Base-by-base conservation (phyloP, 306 rosid genomes). In the Citrullus amarus region DNA sequence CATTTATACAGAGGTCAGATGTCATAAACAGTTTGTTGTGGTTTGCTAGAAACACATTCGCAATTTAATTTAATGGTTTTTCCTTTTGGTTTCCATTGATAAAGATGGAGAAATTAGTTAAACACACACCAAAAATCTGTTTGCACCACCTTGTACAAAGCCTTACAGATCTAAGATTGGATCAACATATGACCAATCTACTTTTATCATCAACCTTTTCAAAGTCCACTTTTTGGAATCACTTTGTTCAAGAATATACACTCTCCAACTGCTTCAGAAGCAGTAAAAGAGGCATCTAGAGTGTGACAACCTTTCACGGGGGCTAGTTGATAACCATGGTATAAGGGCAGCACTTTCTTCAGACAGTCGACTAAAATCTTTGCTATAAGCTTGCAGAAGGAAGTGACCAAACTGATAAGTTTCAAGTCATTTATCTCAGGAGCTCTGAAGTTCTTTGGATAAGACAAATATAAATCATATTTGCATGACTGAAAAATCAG, bases 21-120 rank as follows among this genome's bases (percentile, higher is more conserved):
- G 80, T 68, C 73, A 55, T 79, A 70, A 66, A 82, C 59, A 48
- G 65, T 75, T 67, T 60, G 20, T 41, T 59, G 56, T 38, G 16
- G 32, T 63, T 22, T 20, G 34, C 63, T 20, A 22, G 9, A 55
- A 55, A 9, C 60, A 18, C 9, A 4, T 9, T 18, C 2, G 11
- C 8, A 55, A 18, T 55, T 18, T 55, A 8, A 7, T 55, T 18
- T 0, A 55, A 55, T 55, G 60, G 60, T 55, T 55, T 18, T 55
- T 55, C 59, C 60, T 55, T n/a, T 55, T 55, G 11, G 28, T 18
- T 55, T 55, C 60, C 60, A 55, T 55, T 2, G 60, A 55, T 55
- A 55, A 8, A 18, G 11, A 55, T n/a, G 12, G 4, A 55, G 11
- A 55, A 55, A 55, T n/a, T 58, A 58, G 63, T 58, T 32, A 58